Evolutionary conservation across 2,329 filamentous ascomycete genomes (phyloP).

Genomic region (Metarhizium anisopliae): DNA sequence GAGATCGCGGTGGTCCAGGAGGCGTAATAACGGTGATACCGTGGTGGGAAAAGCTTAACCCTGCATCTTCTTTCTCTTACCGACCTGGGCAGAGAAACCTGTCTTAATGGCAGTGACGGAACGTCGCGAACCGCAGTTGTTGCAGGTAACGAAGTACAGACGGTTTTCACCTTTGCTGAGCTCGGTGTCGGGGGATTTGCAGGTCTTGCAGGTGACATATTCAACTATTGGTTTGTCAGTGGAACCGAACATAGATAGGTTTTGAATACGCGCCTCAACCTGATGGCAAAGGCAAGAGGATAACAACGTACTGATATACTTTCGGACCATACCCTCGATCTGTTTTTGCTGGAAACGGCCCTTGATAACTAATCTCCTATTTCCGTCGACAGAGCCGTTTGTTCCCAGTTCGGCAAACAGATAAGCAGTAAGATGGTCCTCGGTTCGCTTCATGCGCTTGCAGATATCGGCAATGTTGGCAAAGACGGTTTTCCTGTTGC

Average conservation of each 20-base stretch:
- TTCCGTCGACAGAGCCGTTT: slow-evolving; percentile 88
- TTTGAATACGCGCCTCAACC: too few species aligned
- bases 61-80: slow-evolving; percentile 94
- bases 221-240: slow-evolving; percentile 50
- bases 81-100: slow-evolving; percentile 98
- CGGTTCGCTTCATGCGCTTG: slow-evolving; percentile 98
- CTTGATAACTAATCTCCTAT: slow-evolving; percentile 91
- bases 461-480: slow-evolving; percentile 98
- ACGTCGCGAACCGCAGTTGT: slow-evolving; percentile 68
- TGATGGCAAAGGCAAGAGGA: neutral
- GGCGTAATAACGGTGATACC: neutral
- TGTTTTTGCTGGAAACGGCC: slow-evolving; percentile 99
- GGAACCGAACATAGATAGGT: too few species aligned
- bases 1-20: neutral
- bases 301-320: slow-evolving; percentile 74
- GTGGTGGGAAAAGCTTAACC: slow-evolving; percentile 43
- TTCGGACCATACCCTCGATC: slow-evolving; percentile 91
- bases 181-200: slow-evolving; percentile 87
- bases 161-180: slow-evolving; percentile 99
- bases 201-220: slow-evolving; percentile 99
- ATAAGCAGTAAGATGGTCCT: slow-evolving; percentile 96
- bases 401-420: slow-evolving; percentile 97
- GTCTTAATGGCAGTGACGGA: slow-evolving; percentile 98
- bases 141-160: slow-evolving; percentile 98
- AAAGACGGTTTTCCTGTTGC: slow-evolving; percentile 99